Base-by-base conservation (phyloP, 2,329 filamentous ascomycete genomes). In the Fusarium buharicum region DNA sequence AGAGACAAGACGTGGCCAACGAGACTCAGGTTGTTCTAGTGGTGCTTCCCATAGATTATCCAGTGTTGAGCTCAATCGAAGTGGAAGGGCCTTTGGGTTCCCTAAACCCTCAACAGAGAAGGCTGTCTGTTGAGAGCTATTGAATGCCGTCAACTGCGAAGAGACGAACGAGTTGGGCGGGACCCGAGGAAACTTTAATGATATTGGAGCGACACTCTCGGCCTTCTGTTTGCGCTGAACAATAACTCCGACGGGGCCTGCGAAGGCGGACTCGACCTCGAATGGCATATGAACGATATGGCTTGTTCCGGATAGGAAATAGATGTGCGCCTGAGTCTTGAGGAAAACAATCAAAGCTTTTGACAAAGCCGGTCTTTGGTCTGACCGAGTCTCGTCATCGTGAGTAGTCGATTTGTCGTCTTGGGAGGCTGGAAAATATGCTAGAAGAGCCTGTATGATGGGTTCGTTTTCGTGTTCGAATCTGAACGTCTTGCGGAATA, bases 251-350 rank as follows among this genome's bases (percentile, higher is more conserved):
- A 87, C 83, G 6, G 93, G 90, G 12, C 91, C 91, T 31, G 94
- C 87, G 74, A 93, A 92, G 27, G 91, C 93, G 49, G 87, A 87
- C 72, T 97, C 92, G 37, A 97, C 90, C 77, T 98, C 93, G 72
- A 99, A 99, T 2, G 94, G 94, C 72, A 99, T 86, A 74, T 97
- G 92, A 43, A 98, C 84, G 55, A 97, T 86, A 82, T 99, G 91
- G 72, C 86, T 95, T 30, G 92, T 89, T 17, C 94, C 94, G 2
- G 90, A 86, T 33, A 98, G 84, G 73, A 96, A 97, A 80, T 93
- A 96, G 64, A 99, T 87, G 73, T 98, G 94, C 18, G 92, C 93
- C 73, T 98, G 94, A 1, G 92, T 93, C 76, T 91, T 93, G 65
- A 99, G 85, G 67, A 98, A 90, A 45, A 99, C 90, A 8, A 98